Evolutionary conservation across 441 rosid genomes (phyloP).

Genomic region (Euphorbia corollata): DNA sequence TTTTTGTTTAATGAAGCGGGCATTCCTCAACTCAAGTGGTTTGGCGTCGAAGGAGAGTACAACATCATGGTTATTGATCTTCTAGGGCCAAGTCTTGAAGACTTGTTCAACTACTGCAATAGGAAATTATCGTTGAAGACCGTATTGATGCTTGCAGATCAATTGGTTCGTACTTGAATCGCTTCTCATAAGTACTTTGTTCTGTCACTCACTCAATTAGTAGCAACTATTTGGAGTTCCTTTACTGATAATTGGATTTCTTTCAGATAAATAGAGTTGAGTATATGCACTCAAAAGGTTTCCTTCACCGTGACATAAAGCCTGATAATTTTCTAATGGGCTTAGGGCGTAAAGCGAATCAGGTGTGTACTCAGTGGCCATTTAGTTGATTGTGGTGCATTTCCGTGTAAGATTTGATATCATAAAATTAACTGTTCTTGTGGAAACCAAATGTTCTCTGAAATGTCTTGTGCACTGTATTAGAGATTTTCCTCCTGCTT

Average conservation of each 20-base stretch:
- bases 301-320: slow-evolving; percentile 97
- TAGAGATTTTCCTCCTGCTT: neutral
- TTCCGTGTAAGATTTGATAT: slow-evolving; percentile 5
- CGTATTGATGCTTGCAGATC: slow-evolving; percentile 96
- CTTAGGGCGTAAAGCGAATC: slow-evolving; percentile 89
- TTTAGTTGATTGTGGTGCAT: neutral
- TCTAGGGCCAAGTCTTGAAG: slow-evolving; percentile 94
- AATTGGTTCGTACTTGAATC: slow-evolving; percentile 47
- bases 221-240: slow-evolving; percentile 2
- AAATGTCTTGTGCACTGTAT: neutral
- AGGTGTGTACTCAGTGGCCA: slow-evolving; percentile 33
- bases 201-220: no score
- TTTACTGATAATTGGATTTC: slow-evolving; percentile 9
- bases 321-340: slow-evolving; percentile 98
- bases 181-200: slow-evolving; percentile 10
- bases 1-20: slow-evolving; percentile 50
- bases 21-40: slow-evolving; percentile 86
- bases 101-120: slow-evolving; percentile 80
- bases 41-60: slow-evolving; percentile 82
- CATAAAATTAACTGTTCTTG: neutral
- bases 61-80: slow-evolving; percentile 91
- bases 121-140: slow-evolving; percentile 77
- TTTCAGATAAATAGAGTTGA: slow-evolving; percentile 81
- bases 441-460: slow-evolving; percentile 1
- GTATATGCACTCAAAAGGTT: slow-evolving; percentile 88